Percentiles rank a stretch among this genome's conserved stretches.
Conservation (phyloP, 139 green algal genomes). For the Edaphochlamys debaryana region DNA sequence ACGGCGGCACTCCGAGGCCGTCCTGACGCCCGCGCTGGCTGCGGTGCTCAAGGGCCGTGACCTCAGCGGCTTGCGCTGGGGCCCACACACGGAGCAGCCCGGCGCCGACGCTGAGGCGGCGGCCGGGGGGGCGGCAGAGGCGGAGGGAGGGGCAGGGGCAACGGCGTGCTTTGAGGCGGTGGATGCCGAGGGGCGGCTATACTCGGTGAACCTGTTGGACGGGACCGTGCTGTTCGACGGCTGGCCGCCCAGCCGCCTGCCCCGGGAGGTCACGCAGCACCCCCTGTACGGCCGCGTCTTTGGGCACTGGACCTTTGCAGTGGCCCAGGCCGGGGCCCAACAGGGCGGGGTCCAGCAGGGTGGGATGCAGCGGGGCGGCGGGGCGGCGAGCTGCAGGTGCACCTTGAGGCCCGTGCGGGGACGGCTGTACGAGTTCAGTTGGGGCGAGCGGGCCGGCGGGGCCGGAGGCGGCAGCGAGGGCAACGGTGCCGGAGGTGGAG, state of each 20-base stretch:
- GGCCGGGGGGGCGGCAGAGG: not conserved
- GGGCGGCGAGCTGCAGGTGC: conserved; percentile 37
- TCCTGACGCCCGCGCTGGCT: not conserved
- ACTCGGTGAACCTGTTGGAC: conserved; percentile 61
- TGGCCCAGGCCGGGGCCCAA: conserved; percentile 24
- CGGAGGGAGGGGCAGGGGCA: too few species aligned
- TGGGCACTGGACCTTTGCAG: conserved; percentile 57
- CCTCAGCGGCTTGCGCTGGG: not conserved
- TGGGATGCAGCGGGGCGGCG: too few species aligned
- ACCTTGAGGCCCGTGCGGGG: conserved; percentile 23
- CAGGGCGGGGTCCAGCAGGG: too few species aligned
- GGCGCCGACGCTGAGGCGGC: not conserved
- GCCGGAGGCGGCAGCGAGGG: too few species aligned
- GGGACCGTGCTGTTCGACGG: conserved; percentile 50
- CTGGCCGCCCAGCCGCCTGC: conserved; percentile 47
- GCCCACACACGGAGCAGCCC: not conserved
- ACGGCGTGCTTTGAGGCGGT: conserved; percentile 44
- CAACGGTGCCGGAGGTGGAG: too few species aligned
- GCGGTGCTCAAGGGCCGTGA: not conserved
- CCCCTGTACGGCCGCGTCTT: conserved; percentile 59
- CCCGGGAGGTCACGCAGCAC: conserved; percentile 49
- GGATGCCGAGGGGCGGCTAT: conserved; percentile 30
- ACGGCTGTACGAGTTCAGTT: conserved; percentile 7
- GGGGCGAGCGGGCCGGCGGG: not conserved
- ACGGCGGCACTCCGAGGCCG: not conserved